phyloP scores from a whole-genome alignment of 306 rosid genomes.

The Vigna angularis region DNA sequence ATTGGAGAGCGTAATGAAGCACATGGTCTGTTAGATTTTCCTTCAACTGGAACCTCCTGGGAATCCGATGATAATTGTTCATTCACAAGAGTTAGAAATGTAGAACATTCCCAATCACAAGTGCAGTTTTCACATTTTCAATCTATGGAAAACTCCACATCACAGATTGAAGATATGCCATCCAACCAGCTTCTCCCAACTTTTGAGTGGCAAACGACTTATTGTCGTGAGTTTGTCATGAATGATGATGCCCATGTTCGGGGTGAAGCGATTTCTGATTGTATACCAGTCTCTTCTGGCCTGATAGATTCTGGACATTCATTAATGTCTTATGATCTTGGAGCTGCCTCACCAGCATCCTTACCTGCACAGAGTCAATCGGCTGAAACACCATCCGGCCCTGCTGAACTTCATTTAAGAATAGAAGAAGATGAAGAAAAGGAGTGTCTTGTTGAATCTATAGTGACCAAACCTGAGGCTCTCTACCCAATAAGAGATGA shows the following conservation, averaged over 20 bases:
- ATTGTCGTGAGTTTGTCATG: conserved; percentile 41
- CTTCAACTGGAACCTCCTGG: conserved; percentile 33
- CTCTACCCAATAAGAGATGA: conserved; percentile 51
- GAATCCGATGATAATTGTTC: conserved; percentile 44
- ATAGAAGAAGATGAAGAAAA: conserved; percentile 48
- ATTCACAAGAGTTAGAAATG: conserved; percentile 41
- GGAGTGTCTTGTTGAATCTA: conserved; percentile 49
- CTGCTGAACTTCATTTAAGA: conserved; percentile 41
- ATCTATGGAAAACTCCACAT: conserved; percentile 37
- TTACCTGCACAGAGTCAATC: conserved; percentile 43
- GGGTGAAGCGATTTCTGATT: conserved; percentile 51
- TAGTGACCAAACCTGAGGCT: conserved; percentile 33
- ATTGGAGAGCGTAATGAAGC: conserved; percentile 42
- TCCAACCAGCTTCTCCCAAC: conserved; percentile 47
- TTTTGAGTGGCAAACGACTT: conserved; percentile 45
- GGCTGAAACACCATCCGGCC: conserved; percentile 46
- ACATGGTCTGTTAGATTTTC: conserved; percentile 40
- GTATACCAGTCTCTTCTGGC: conserved; percentile 52
- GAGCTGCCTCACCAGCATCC: conserved; percentile 41
- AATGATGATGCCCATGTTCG: conserved; percentile 43
- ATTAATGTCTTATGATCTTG: conserved; percentile 48
- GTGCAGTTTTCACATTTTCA: conserved; percentile 46
- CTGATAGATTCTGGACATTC: conserved; percentile 47
- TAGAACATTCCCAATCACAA: conserved; percentile 32
- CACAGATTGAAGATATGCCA: conserved; percentile 52